Evolutionary conservation across 495 filamentous ascomycete species (phyloP), one percentile per base, ranked within the genome.

Genomic region (Xylaria grammica): DNA sequence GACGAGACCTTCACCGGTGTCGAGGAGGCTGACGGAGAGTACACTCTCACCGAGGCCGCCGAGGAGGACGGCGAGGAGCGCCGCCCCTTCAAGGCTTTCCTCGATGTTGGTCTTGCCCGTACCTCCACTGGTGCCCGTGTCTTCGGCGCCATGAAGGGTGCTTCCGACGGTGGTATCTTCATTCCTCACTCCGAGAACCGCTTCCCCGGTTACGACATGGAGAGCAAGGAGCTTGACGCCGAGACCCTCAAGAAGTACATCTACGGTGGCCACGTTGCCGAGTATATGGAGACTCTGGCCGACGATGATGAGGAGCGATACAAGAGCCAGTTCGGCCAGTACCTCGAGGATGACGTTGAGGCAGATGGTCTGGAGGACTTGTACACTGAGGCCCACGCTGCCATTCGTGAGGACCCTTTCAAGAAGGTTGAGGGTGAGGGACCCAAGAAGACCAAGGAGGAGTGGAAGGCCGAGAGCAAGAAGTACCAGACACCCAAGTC

Each of bases 301-400:
- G 95, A 99, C 78, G 95, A 99, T 79, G 95, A 99, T 79, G 95
- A 99, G 90, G 95, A 99, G 87, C 93, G 95, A 78, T 99, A 92
- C 90, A 94, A 93, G 87, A 88, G 87, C 72, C 95, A 98, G 86
- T 99, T 99, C 90, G 81, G 87, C 78, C 88, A 93, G 81, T 99
- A 99, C 86, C 89, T 96, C 68, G 95, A 98, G 76, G 90, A 96
- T 74, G 96, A 94, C 68, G 80, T 98, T 66, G 95, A 98, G 83
- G 94, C 95, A 60, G 96, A 97, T 77, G 92, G 92, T 68, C 85
- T 99, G 51, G 95, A 99, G 91, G 96, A 99, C 70, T 79, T 98
- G 75, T 99, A 98, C 86, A 73, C 82, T 53, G 92, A 97, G 78
- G 94, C 93, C 62, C 96, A 99, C 88, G 89, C 91, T 81, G 89